Conservation (phyloP, 108 stramenopile species). For the Aurantiochytrium sp. region DNA sequence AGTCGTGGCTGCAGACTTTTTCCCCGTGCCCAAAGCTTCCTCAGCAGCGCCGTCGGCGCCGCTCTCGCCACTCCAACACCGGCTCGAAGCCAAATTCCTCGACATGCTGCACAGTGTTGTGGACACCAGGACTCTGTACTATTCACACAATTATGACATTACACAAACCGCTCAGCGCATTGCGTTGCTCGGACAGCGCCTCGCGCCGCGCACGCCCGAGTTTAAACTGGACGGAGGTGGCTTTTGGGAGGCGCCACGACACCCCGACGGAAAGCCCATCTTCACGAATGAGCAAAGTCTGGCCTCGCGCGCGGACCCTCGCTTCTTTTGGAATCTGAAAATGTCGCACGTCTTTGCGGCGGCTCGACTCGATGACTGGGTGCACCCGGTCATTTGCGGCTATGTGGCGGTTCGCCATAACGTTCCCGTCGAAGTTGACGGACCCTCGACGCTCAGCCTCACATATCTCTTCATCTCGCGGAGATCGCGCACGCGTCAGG, state of each 20-base stretch:
- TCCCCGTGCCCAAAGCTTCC: background rate
- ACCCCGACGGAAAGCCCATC: background rate
- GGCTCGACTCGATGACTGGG: constrained; percentile 45
- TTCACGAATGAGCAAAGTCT: background rate
- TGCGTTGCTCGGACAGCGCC: background rate
- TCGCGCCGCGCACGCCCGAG: background rate
- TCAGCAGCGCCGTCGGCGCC: background rate
- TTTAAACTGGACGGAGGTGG: constrained; percentile 22
- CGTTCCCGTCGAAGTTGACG: background rate
- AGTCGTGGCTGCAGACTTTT: background rate
- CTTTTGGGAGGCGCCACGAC: constrained; percentile 4
- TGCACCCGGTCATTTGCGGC: constrained; percentile 75
- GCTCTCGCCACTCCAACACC: background rate
- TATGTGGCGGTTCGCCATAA: constrained; percentile 70
- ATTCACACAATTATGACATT: constrained; percentile 42
- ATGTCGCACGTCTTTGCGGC: constrained; percentile 54
- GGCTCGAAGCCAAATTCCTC: background rate
- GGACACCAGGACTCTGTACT: constrained; percentile 32
- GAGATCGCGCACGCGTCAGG: constrained; percentile 74
- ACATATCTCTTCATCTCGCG: constrained; percentile 72
- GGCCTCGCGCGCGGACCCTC: constrained; percentile 51
- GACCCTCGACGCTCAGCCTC: constrained; percentile 35
- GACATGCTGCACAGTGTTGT: constrained; percentile 2
- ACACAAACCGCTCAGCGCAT: constrained; percentile 40
- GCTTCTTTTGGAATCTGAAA: constrained; percentile 89